Conservation (phyloP, 1,284 basidiomycete species). For the Puccinia triticina region DNA sequence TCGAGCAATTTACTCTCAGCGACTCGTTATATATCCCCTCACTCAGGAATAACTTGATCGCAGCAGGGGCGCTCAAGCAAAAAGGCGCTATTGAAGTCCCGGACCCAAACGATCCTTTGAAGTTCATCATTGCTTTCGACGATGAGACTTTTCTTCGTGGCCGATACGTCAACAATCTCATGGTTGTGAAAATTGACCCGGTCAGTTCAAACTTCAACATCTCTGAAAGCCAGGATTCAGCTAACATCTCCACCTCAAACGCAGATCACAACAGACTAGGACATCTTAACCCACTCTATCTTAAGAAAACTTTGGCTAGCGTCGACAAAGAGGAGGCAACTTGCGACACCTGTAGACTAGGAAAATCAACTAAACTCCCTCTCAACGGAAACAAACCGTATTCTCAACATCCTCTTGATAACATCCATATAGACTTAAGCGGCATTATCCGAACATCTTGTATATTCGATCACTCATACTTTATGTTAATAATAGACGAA, state of each 20-base stretch:
- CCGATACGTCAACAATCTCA: conserved; percentile 1
- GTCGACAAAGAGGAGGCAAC: not conserved
- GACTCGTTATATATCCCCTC: no score
- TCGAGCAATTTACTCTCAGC: not conserved
- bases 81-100: not conserved
- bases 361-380: conserved; percentile 4
- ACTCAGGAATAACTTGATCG: not conserved
- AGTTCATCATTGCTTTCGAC: no score
- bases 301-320: not conserved
- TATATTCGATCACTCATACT: not conserved
- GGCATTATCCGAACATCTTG: no score
- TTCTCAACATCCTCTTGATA: not conserved
- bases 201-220: not conserved
- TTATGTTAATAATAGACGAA: conserved; percentile 1
- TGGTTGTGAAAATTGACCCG: conserved; percentile 20
- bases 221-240: not conserved
- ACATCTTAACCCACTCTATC: not conserved
- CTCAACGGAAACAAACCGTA: not conserved
- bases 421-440: no score
- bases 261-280: conserved; percentile 23
- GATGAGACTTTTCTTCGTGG: not conserved
- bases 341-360: not conserved
- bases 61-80: not conserved
- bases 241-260: not conserved
- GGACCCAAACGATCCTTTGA: not conserved